A percentile compares a stretch with the other conserved stretches of the same genome.
phyloP scores from a whole-genome alignment of 371 early-diverging fungal species.

The Chytridium lagenaria region DNA sequence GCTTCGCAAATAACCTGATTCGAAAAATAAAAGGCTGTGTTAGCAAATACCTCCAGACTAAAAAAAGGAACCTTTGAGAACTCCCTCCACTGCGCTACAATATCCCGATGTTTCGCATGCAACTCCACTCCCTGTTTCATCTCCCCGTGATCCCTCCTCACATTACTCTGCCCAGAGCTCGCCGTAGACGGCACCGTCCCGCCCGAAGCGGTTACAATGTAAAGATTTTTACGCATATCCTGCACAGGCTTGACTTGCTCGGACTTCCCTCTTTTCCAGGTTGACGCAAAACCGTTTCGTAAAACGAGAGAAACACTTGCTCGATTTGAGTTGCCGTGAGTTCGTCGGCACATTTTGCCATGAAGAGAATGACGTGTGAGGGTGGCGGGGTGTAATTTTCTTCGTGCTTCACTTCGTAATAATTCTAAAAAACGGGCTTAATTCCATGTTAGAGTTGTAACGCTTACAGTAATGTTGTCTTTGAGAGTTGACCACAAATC shows the following conservation, averaged over 20 bases:
- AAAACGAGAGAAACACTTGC: constrained; percentile 14
- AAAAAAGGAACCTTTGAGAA: constrained; percentile 24
- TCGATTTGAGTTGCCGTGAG: constrained; percentile 18
- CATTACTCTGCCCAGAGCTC: neutral
- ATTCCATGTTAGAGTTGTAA: neutral
- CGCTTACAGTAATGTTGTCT: constrained; percentile 22
- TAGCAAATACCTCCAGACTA: neutral
- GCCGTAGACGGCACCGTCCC: constrained; percentile 26
- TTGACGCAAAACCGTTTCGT: constrained; percentile 13
- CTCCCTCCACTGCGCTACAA: constrained; percentile 16
- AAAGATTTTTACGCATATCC: constrained; percentile 3
- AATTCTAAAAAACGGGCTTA: neutral
- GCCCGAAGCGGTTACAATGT: constrained; percentile 36
- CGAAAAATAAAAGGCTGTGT: neutral
- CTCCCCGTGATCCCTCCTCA: constrained; percentile 3
- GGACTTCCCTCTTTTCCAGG: neutral
- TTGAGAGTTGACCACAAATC: constrained; percentile 23
- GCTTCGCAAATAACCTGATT: neutral
- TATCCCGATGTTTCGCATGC: constrained; percentile 13
- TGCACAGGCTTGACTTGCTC: neutral
- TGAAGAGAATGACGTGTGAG: constrained; percentile 21
- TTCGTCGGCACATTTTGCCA: constrained; percentile 15
- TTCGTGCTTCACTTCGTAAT: neutral
- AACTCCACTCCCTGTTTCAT: constrained; percentile 4
- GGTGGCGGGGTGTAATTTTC: neutral